phyloP scores from a whole-genome alignment of 345 rosid genomes.

The Syzygium jambos region DNA sequence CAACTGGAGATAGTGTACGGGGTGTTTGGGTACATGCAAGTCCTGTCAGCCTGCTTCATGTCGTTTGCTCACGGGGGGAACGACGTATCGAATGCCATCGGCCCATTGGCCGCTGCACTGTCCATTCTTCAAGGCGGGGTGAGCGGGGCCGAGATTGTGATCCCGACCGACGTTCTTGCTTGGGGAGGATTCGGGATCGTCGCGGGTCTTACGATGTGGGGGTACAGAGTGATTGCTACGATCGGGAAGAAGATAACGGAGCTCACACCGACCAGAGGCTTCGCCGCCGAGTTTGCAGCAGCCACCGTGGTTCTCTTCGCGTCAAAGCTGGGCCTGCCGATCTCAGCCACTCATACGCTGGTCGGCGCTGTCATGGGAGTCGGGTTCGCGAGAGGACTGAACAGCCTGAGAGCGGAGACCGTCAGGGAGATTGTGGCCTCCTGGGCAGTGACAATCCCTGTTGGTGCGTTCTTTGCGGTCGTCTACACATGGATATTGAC shows the following conservation, averaged over 20 bases:
- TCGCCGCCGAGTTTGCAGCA: constrained; percentile 95
- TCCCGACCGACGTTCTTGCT: constrained; percentile 78
- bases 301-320: constrained; percentile 91
- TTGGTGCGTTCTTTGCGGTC: constrained; percentile 73
- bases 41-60: constrained; percentile 98
- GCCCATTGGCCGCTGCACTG: constrained; percentile 87
- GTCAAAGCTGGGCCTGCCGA: constrained; percentile 79
- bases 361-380: constrained; percentile 99
- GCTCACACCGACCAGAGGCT: constrained; percentile 92
- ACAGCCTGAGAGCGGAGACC: constrained; percentile 80
- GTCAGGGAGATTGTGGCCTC: constrained; percentile 86
- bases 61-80: constrained; percentile 96
- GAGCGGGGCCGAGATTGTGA: constrained; percentile 50
- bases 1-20: constrained; percentile 87
- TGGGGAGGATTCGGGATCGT: constrained; percentile 99
- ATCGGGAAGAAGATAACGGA: constrained; percentile 96
- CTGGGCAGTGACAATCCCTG: constrained; percentile 90
- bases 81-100: constrained; percentile 93
- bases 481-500: constrained; percentile 86
- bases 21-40: constrained; percentile 90
- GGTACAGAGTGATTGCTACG: constrained; percentile 89
- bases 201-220: constrained; percentile 87
- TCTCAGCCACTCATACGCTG: constrained; percentile 86
- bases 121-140: constrained; percentile 75
- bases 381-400: constrained; percentile 92